Base-by-base conservation (phyloP, 768 basidiomycete genomes). In the Termitomyces sp. region DNA sequence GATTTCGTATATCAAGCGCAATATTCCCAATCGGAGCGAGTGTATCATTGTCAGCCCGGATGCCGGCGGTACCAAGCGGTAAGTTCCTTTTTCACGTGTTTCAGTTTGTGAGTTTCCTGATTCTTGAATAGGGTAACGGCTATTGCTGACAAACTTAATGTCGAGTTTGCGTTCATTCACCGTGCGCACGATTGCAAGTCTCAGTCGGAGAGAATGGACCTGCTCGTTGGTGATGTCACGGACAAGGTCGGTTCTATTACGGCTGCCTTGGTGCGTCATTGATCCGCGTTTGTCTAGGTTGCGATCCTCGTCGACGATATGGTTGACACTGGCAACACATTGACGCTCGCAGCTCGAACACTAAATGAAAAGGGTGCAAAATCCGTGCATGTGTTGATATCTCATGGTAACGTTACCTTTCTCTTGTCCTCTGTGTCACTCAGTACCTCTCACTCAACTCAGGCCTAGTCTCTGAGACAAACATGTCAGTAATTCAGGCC, bases 41-140 rank as follows among this genome's bases (percentile, higher is more conserved):
- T 84, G 84, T 57, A 92, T 98, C 67, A 88, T 98, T 64, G 96
- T 98, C 71, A 95, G 92, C 74, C 96, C 96, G 0, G 96, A 98
- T 75, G 96, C 96, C 1, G 96, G 96, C 37, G 96, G 96, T 66
- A 95, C 96, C n/a, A 98, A 98, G 80, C 84, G 96, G 96, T 94
- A 68, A 69, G 88, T 79, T 7, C 25, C 40, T n/a, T n/a, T 60
- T 59, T 66, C 49, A 50, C 58, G n/a, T 59, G 58, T 25, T 61
- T 60, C 45, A 37, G 48, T 42, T 29, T 47, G 51, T 37, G n/a
- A 51, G 29, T 45, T 58, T 57, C 54, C 49, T 57, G 59, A 60
- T 54, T 32, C 56, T 29, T 10, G 3, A 17, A 6, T n/a, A 56
- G 95, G 56, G 94, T 91, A 12, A 96, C 96, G 1, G 87, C 92